Percentiles rank a stretch among this genome's conserved stretches.
Evolutionary conservation across 306 rosid genomes (phyloP).

Genomic region (Pterocarpus macrocarpus): DNA sequence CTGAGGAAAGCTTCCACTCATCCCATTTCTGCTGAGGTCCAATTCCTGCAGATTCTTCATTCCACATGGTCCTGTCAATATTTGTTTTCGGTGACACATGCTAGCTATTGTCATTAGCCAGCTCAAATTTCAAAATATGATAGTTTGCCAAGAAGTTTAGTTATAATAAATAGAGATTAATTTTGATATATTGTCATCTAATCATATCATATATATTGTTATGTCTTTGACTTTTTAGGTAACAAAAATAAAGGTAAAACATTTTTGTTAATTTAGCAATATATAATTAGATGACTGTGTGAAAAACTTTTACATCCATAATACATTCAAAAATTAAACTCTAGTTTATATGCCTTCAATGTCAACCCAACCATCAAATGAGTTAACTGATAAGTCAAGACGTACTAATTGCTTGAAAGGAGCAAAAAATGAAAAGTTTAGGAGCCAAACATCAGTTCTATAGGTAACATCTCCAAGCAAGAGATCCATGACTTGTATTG

Average conservation of each 20-base stretch:
- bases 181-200: too few species aligned
- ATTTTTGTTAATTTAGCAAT: too few species aligned
- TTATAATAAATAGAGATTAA: too few species aligned
- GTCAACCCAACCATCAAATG: neutral
- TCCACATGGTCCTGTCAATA: neutral
- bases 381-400: neutral
- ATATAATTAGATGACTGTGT: too few species aligned
- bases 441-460: neutral
- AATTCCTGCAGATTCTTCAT: constrained; percentile 29
- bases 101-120: neutral
- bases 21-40: neutral
- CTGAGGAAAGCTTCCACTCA: neutral
- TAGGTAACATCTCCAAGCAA: neutral
- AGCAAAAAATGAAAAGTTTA: neutral
- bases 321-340: too few species aligned
- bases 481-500: constrained; percentile 5
- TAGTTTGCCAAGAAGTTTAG: too few species aligned
- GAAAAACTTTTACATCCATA: too few species aligned
- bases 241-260: too few species aligned
- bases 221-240: too few species aligned
- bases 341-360: too few species aligned
- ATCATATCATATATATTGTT: too few species aligned
- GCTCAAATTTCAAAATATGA: too few species aligned
- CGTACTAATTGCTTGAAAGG: neutral
- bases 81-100: neutral